Conservation (phyloP, 2,329 filamentous ascomycete species). For the Colletotrichum caudatum region DNA sequence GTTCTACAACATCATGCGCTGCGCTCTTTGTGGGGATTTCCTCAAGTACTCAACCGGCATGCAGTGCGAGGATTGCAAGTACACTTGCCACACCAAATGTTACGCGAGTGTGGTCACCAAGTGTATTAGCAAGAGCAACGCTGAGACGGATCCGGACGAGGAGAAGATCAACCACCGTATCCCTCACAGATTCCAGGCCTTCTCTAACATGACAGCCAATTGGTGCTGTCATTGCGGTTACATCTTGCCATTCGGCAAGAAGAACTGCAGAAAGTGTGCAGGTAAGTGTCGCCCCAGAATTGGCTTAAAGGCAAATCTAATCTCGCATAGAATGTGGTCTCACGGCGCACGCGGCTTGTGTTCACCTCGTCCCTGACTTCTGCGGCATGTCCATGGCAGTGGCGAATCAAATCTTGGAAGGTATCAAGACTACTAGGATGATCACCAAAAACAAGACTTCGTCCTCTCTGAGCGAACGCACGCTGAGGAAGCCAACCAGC, state of each 20-base stretch:
- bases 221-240: slow-evolving; percentile 99
- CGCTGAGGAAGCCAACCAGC: slow-evolving; percentile 69
- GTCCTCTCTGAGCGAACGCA: slow-evolving; percentile 72
- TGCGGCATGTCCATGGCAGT: slow-evolving; percentile 99
- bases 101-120: slow-evolving; percentile 98
- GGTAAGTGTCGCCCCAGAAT: slow-evolving; percentile 65
- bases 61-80: slow-evolving; percentile 99
- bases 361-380: slow-evolving; percentile 97
- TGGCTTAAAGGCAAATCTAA: slow-evolving; percentile 45
- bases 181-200: slow-evolving; percentile 96
- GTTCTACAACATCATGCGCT: slow-evolving; percentile 99
- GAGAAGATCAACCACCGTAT: slow-evolving; percentile 99
- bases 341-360: slow-evolving; percentile 90
- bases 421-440: slow-evolving; percentile 84
- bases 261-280: slow-evolving; percentile 92
- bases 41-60: slow-evolving; percentile 98
- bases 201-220: slow-evolving; percentile 96
- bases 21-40: slow-evolving; percentile 96
- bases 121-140: slow-evolving; percentile 99
- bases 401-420: slow-evolving; percentile 91
- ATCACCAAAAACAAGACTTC: slow-evolving; percentile 67
- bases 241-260: slow-evolving; percentile 92
- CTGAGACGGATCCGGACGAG: slow-evolving; percentile 97
- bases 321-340: slow-evolving; percentile 81
- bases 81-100: slow-evolving; percentile 98